Evolutionary conservation across 2,329 filamentous ascomycete species (phyloP).

Genomic region (Hypoxylon sp.): DNA sequence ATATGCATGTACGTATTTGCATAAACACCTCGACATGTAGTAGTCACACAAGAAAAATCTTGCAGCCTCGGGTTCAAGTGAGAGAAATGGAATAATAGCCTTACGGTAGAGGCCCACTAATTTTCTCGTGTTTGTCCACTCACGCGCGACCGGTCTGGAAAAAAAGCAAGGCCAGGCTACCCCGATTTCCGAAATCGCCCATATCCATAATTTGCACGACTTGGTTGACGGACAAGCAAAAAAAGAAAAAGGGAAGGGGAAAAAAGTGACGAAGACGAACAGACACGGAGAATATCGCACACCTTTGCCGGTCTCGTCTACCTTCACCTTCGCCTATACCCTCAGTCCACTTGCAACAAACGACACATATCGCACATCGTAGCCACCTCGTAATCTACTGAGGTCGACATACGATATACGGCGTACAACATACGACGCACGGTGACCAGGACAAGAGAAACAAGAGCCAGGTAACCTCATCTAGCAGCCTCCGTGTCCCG

Average conservation of each 20-base stretch:
- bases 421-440: not conserved
- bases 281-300: conserved; percentile 4
- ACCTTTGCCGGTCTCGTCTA: not conserved
- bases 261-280: conserved; percentile 10
- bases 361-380: too few species aligned
- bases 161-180: too few species aligned
- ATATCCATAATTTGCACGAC: conserved; percentile 12
- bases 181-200: conserved; percentile 14
- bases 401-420: too few species aligned
- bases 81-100: conserved; percentile 21
- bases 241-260: conserved; percentile 7
- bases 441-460: not conserved
- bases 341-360: too few species aligned
- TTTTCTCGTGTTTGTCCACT: conserved; percentile 13
- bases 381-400: too few species aligned
- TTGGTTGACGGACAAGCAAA: conserved; percentile 14
- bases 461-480: not conserved
- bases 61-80: conserved; percentile 13
- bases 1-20: too few species aligned
- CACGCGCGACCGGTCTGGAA: not conserved
- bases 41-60: too few species aligned
- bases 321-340: too few species aligned
- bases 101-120: conserved; percentile 27
- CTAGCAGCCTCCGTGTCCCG: not conserved
- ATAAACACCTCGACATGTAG: too few species aligned